These are phyloP conservation scores for Lasiosphaeriaceae sp. DNA, from an alignment of 495 filamentous ascomycete species.

Conservation along the genomic window DNA sequence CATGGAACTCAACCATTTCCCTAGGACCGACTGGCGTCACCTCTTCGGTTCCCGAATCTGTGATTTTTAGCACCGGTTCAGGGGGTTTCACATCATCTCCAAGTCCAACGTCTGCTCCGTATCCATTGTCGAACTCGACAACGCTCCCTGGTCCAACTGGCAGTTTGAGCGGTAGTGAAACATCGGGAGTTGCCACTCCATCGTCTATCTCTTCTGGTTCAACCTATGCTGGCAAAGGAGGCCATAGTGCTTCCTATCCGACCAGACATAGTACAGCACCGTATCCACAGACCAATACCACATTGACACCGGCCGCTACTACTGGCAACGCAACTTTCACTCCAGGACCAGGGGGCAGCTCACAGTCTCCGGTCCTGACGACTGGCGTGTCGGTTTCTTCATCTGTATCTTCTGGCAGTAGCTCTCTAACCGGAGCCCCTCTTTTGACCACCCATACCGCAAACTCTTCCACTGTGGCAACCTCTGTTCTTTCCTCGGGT, in stretches of 20 bases:
- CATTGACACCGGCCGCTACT: neutral
- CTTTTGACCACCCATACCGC: neutral
- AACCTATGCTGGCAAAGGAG: neutral
- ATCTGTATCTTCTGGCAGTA: neutral
- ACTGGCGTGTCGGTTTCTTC: neutral
- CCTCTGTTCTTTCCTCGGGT: neutral
- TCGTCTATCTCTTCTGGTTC: neutral
- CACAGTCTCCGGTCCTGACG: neutral
- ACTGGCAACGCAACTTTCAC: neutral
- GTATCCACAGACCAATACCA: slow-evolving; percentile 23
- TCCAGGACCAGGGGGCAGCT: neutral
- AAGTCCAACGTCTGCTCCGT: slow-evolving; percentile 9
- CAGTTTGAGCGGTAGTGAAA: neutral
- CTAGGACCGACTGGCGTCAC: slow-evolving; percentile 3
- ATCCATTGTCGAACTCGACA: slow-evolving; percentile 19
- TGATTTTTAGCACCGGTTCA: slow-evolving; percentile 1
- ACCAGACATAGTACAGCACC: slow-evolving; percentile 11
- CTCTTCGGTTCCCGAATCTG: neutral
- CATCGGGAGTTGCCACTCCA: neutral
- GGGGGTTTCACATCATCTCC: slow-evolving; percentile 9
- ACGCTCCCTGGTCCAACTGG: slow-evolving; percentile 1
- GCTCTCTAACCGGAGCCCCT: neutral
- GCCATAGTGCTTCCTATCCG: neutral
- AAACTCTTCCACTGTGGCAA: neutral
- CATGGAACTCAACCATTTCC: slow-evolving; percentile 18